Percentiles rank a stretch among this genome's conserved stretches.
Conservation (phyloP, 2,329 filamentous ascomycete species). For the Falciphora oryzae region DNA sequence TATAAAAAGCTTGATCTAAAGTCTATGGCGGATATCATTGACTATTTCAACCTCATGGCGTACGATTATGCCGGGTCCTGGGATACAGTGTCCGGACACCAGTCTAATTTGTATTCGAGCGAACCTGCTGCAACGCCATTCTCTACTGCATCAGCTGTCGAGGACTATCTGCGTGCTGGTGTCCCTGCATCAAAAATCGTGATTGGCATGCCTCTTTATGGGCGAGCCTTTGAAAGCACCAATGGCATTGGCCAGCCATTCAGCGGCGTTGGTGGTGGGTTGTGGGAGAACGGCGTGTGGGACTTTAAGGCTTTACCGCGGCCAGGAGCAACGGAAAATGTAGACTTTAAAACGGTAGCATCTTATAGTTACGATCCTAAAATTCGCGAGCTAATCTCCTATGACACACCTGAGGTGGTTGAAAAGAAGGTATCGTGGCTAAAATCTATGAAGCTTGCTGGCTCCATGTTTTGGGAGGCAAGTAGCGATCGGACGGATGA, state of each 20-base stretch:
- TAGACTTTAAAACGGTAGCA: slow-evolving; percentile 53
- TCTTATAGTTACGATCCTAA: slow-evolving; percentile 64
- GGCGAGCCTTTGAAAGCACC: slow-evolving; percentile 61
- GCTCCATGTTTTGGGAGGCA: slow-evolving; percentile 83
- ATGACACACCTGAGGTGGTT: slow-evolving; percentile 59
- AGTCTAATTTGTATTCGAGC: slow-evolving; percentile 63
- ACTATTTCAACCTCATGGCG: slow-evolving; percentile 60
- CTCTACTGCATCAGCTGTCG: slow-evolving; percentile 59
- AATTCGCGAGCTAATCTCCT: slow-evolving; percentile 62
- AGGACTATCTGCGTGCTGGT: slow-evolving; percentile 57
- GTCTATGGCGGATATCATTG: slow-evolving; percentile 41
- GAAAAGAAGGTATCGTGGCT: slow-evolving; percentile 61
- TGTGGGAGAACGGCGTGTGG: slow-evolving; percentile 70
- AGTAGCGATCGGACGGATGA: slow-evolving; percentile 58
- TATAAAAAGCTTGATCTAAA: slow-evolving; percentile 41
- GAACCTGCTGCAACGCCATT: slow-evolving; percentile 61
- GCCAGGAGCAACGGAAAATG: slow-evolving; percentile 49
- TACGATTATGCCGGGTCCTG: slow-evolving; percentile 70
- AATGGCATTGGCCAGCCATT: slow-evolving; percentile 58
- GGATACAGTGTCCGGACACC: slow-evolving; percentile 57
- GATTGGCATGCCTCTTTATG: slow-evolving; percentile 75
- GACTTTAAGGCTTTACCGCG: slow-evolving; percentile 74
- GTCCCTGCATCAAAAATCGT: slow-evolving; percentile 63
- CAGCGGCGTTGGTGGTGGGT: slow-evolving; percentile 59
- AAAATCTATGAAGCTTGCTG: slow-evolving; percentile 56